Evolutionary conservation across 2,329 filamentous ascomycete species (phyloP), one percentile per base, ranked within the genome.

Genomic region (Simplicillium sp.): DNA sequence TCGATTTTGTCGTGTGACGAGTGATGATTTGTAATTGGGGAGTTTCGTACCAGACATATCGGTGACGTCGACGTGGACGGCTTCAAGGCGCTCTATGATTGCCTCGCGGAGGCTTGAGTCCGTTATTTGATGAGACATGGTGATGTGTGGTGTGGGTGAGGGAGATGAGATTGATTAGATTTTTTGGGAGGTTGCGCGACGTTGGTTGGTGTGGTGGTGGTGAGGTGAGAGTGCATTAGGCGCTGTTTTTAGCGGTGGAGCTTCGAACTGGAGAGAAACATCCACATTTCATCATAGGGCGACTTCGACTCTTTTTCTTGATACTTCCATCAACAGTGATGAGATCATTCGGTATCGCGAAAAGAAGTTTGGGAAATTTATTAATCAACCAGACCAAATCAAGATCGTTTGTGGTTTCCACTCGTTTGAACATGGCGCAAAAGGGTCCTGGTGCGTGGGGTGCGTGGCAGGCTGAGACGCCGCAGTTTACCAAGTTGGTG

Each of bases 11-110:
- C n/a, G n/a, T n/a, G 20, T 6, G 6, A 25, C 9, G 20, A 5
- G 12, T 5, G 31, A 36, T 18, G 17, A 12, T 37, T 31, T 17
- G 39, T 38, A 37, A 38, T 25, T n/a, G 37, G 38, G 12, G 18
- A 37, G 14, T 15, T n/a, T 58, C 69, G 44, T 75, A 94, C 89
- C 90, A 48, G 88, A 95, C 71, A 94, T 80, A 65, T 97, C 90
- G 48, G 86, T 84, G 51, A 96, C 87, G 54, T 92, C 82, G 48
- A 95, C 87, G 65, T 94, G 77, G 20, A 73, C 71, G 16, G 88
- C 87, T 43, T 78, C 72, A 41, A 96, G 70, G 48, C 80, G 78
- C 51, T 82, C 68, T 31, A 70, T 73, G 50, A 96, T 73, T 44
- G 82, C 84, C 34, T 68, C 66, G 55, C 75, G 80, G 41, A 97